Percentiles rank a stretch among this genome's conserved stretches.
These are phyloP conservation scores for Rhodotorula taiwanensis DNA, from an alignment of 768 basidiomycete species.

Conservation along the genomic window DNA sequence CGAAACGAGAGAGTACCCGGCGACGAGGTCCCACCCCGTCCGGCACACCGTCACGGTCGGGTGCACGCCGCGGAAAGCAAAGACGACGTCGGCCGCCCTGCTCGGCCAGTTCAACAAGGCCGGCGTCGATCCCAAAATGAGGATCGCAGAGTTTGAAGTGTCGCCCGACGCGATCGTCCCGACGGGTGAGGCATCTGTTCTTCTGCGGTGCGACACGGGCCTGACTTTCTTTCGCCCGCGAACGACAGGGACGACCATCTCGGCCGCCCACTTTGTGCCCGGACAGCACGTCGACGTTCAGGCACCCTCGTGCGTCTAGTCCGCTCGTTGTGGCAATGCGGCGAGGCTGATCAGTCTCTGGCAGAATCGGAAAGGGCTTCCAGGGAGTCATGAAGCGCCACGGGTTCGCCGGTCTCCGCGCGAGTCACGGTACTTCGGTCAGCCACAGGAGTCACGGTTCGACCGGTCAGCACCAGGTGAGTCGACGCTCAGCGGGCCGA, in stretches of 20 bases:
- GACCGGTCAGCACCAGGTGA: conserved; percentile 88
- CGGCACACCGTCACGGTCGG: conserved; percentile 76
- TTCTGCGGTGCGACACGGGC: not conserved
- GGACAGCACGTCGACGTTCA: conserved; percentile 91
- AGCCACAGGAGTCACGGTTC: conserved; percentile 90
- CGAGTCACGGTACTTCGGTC: conserved; percentile 91
- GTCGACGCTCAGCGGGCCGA: conserved; percentile 34
- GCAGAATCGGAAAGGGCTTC: conserved; percentile 92
- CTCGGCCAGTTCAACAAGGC: conserved; percentile 83
- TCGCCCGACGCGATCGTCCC: conserved; percentile 83
- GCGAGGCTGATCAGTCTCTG: not conserved
- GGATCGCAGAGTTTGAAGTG: conserved; percentile 81
- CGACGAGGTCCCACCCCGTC: conserved; percentile 29
- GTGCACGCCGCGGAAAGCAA: conserved; percentile 64
- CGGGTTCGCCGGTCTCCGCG: conserved; percentile 82
- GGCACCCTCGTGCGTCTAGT: conserved; percentile 73
- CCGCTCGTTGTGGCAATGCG: not conserved
- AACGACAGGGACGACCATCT: conserved; percentile 79
- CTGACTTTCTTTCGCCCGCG: too few relatives aligned
- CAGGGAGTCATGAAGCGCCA: conserved; percentile 95
- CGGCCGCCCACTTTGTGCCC: conserved; percentile 90
- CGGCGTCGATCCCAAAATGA: conserved; percentile 69
- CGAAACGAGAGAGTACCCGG: conserved; percentile 38
- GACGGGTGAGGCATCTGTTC: conserved; percentile 58
- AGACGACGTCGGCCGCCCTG: conserved; percentile 61